A percentile compares a stretch with the other conserved stretches of the same genome.
Conservation (phyloP, 2,329 filamentous ascomycete genomes). For the Xylaria sp. region DNA sequence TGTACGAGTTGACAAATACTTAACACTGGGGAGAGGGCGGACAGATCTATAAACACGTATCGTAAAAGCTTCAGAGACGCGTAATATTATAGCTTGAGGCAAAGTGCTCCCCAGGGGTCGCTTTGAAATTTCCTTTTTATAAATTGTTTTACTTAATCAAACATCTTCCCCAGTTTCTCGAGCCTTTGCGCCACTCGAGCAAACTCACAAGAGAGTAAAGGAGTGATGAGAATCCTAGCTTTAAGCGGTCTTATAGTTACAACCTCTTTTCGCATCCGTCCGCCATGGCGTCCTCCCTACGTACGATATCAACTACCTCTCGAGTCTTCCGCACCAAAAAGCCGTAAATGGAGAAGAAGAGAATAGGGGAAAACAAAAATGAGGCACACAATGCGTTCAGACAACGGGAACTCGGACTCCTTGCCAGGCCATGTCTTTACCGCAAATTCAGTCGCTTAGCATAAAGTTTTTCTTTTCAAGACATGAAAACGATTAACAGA, state of each 20-base stretch:
- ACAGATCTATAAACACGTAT: not conserved
- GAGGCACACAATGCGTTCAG: not conserved
- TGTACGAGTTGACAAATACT: constrained; percentile 25
- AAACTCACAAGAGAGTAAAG: constrained; percentile 3
- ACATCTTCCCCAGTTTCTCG: constrained; percentile 9
- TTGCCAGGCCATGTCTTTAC: constrained; percentile 17
- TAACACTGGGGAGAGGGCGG: not conserved
- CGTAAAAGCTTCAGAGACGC: not conserved
- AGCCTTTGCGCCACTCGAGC: constrained; percentile 4
- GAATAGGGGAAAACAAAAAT: not conserved
- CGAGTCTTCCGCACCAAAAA: not conserved
- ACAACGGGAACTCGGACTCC: constrained; percentile 14
- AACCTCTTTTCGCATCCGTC: constrained; percentile 8
- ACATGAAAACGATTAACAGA: not conserved
- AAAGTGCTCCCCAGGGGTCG: not conserved
- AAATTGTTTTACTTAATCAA: constrained; percentile 17
- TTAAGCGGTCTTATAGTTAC: constrained; percentile 20
- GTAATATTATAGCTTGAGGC: not conserved
- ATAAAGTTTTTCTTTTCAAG: not conserved
- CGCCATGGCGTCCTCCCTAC: not conserved
- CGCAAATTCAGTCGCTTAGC: constrained; percentile 10
- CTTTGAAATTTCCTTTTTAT: constrained; percentile 6
- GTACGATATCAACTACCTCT: not conserved
- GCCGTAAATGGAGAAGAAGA: not conserved
- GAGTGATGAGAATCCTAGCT: constrained; percentile 23